These are phyloP conservation scores for Saccharomyces hybrid DNA, from an alignment of 1,139 yeast genomes.

Conservation along the genomic window DNA sequence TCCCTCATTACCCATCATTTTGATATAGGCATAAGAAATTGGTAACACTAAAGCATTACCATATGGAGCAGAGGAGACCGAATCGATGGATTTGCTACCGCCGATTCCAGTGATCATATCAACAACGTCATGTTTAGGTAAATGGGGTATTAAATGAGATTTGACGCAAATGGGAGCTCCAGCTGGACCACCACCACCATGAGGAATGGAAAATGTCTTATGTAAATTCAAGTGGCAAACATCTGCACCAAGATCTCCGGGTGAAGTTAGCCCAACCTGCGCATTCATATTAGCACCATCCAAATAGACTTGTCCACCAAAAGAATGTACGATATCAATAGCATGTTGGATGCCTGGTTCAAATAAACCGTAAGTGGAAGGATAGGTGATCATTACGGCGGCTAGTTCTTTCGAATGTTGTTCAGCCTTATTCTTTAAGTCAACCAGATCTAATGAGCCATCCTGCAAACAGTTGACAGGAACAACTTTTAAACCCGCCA, in stretches of 20 bases:
- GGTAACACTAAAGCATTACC: slow-evolving; percentile 94
- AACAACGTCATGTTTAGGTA: slow-evolving; percentile 70
- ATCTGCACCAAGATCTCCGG: slow-evolving; percentile 98
- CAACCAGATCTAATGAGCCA: slow-evolving; percentile 80
- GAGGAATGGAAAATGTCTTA: slow-evolving; percentile 96
- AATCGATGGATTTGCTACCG: slow-evolving; percentile 48
- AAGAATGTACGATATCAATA: slow-evolving; percentile 68
- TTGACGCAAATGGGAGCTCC: slow-evolving; percentile 97
- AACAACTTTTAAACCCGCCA: slow-evolving; percentile 92
- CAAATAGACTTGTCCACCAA: slow-evolving; percentile 93
- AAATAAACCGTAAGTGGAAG: slow-evolving; percentile 92
- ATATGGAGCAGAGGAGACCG: slow-evolving; percentile 91
- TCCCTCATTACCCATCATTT: slow-evolving; percentile 82
- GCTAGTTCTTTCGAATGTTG: slow-evolving; percentile 67
- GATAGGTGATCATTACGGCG: slow-evolving; percentile 93
- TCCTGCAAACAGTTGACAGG: slow-evolving; percentile 79
- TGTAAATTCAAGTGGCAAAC: slow-evolving; percentile 95
- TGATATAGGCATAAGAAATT: slow-evolving; percentile 89
- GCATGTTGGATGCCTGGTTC: slow-evolving; percentile 88
- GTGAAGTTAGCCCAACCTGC: slow-evolving; percentile 93
- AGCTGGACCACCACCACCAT: slow-evolving; percentile 99
- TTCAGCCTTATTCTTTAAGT: slow-evolving; percentile 65
- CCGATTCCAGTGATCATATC: slow-evolving; percentile 45
- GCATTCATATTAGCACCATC: slow-evolving; percentile 99
- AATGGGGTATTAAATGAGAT: slow-evolving; percentile 68